Percentiles rank a stretch among this genome's conserved stretches.
Evolutionary conservation across 345 rosid genomes (phyloP).

Genomic region (Brassica incana): DNA sequence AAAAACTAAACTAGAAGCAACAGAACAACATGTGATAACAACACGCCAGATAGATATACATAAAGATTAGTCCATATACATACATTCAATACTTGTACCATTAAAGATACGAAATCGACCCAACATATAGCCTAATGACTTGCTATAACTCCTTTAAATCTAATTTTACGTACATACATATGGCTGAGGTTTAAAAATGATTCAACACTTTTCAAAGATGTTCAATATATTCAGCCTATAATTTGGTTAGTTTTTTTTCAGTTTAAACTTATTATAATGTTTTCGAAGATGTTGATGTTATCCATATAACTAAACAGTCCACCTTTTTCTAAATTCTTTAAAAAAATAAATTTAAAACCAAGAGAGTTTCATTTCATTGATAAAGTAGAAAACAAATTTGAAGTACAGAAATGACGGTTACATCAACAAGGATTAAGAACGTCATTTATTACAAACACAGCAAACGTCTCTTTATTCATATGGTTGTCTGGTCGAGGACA

Average conservation of each 20-base stretch:
- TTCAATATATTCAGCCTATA: too few species aligned
- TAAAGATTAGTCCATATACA: neutral
- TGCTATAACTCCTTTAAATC: too few species aligned
- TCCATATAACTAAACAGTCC: neutral
- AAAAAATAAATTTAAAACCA: neutral
- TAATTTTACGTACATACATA: too few species aligned
- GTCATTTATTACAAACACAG: slow-evolving; percentile 8
- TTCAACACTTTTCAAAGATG: too few species aligned
- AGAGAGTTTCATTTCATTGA: neutral
- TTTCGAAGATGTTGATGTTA: neutral
- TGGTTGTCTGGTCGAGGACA: neutral
- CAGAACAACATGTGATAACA: neutral
- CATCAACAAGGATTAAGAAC: slow-evolving; percentile 8
- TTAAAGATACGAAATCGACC: too few species aligned
- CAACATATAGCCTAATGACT: too few species aligned
- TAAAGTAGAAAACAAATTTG: neutral
- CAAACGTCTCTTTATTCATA: slow-evolving; percentile 9
- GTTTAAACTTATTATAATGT: too few species aligned
- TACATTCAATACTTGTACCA: too few species aligned
- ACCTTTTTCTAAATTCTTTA: neutral
- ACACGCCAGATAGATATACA: neutral
- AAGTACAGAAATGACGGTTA: slow-evolving; percentile 1
- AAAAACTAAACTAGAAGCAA: neutral
- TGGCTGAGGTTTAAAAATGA: too few species aligned
- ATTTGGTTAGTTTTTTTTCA: too few species aligned